Conservation (phyloP, 176 grass and related monocot genomes). For the Aegilops bicornis region DNA sequence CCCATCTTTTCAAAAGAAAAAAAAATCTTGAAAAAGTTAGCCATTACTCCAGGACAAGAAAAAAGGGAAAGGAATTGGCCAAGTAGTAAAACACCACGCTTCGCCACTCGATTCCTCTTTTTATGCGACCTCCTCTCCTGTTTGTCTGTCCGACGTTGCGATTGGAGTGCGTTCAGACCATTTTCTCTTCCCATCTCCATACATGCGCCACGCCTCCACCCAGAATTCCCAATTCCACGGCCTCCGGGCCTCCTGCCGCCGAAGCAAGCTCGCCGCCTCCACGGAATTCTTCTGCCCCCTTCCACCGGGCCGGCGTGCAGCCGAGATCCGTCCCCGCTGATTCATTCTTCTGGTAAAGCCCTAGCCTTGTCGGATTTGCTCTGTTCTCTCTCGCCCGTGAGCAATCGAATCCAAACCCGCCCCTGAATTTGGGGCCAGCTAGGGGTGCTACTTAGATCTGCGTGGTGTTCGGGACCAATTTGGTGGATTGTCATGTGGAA, state of each 20-base stretch:
- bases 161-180: slow-evolving; percentile 36
- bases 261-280: slow-evolving; percentile 8
- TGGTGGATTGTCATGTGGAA: not conserved
- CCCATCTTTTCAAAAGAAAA: not conserved
- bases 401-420: not conserved
- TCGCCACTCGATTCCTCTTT: not conserved
- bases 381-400: not conserved
- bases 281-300: not conserved
- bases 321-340: slow-evolving; percentile 22
- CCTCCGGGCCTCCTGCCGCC: not conserved
- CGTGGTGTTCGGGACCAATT: not conserved
- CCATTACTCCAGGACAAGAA: not conserved
- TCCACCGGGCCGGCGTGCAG: not conserved
- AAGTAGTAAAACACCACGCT: not conserved
- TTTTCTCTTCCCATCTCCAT: slow-evolving; percentile 24
- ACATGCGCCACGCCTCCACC: slow-evolving; percentile 10
- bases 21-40: not conserved
- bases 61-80: not conserved
- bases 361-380: not conserved
- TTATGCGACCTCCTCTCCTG: not conserved
- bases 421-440: not conserved
- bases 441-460: slow-evolving; percentile 29
- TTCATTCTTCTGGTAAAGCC: slow-evolving; percentile 11
- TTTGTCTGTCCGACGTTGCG: slow-evolving; percentile 25
- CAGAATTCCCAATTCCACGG: slow-evolving; percentile 28